Base-by-base conservation (phyloP, 495 filamentous ascomycete species). In the Podospora appendiculata region DNA sequence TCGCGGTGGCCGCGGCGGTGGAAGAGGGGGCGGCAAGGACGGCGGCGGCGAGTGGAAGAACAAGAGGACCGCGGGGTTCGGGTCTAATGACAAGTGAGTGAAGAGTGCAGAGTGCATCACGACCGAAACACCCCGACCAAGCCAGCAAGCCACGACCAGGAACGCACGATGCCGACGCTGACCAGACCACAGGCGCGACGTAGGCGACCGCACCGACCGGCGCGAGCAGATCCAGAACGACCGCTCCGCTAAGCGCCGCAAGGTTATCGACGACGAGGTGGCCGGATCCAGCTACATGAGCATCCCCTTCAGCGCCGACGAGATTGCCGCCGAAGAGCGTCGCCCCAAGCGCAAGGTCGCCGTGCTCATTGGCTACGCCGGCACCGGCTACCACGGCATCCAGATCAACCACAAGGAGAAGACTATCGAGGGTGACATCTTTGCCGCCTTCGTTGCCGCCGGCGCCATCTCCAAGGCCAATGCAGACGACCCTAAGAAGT, bases 401-500 rank as follows among this genome's bases (percentile, higher is more conserved):
- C 93, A 98, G 67, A 82, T 96, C 53, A 81, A 79, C 58, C 68
- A 70, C 48, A 69, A 85, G 38, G 84, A 94, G 56, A 91, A 89
- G 72, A 97, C 90, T 1, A 96, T 98, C 51, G 93, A 97, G 66
- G 90, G 93, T n/a, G 93, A 98, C 59, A 74, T 98, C 0, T 98
- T 98, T 63, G 77, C 81, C 12, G 93, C 94, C 11, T 86, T 98
- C 51, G 86, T 98, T 35, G 81, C 80, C 8, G 88, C 91, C 17
- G 89, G 90, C 17, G 91, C 92, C 55, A 93, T 98, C 53, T 95
- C 92, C 18, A 95, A 94, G 61, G 90, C 89, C 50, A 98, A 98
- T 66, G 92, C 92, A 6, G 79, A 93, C 48, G 93, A 98, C 63
- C 93, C 93, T 1, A 95, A 92, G 66, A 98, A 98, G 68, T 96